These are phyloP conservation scores for Fraxinus xanthoxyloides DNA, from an alignment of 305 asterid species.

Conservation along the genomic window DNA sequence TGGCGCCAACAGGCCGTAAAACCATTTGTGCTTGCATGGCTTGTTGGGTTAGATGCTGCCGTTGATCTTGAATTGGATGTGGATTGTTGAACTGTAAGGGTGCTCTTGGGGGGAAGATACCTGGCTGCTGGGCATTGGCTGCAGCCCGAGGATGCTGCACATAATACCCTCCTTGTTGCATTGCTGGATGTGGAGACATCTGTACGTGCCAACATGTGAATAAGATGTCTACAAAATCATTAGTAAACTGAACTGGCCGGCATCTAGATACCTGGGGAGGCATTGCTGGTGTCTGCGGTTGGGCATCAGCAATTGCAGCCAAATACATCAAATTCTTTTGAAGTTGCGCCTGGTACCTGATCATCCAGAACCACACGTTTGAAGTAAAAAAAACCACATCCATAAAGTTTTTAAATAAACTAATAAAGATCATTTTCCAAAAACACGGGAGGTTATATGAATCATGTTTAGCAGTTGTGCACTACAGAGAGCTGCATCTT, in stretches of 20 bases:
- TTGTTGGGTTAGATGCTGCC: slow-evolving; percentile 36
- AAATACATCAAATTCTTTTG: slow-evolving; percentile 95
- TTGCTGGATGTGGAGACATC: slow-evolving; percentile 66
- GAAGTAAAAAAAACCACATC: neutral
- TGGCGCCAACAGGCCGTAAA: slow-evolving; percentile 47
- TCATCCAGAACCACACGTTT: slow-evolving; percentile 19
- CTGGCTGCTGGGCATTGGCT: slow-evolving; percentile 63
- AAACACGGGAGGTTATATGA: neutral
- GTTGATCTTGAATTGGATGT: slow-evolving; percentile 53
- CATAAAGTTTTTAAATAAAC: neutral
- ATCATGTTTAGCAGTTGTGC: neutral
- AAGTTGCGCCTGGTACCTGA: slow-evolving; percentile 87
- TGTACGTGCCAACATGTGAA: slow-evolving; percentile 31
- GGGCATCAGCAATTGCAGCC: slow-evolving; percentile 98
- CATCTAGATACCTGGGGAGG: slow-evolving; percentile 55
- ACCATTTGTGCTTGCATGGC: slow-evolving; percentile 43
- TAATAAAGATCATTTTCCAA: neutral
- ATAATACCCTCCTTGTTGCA: slow-evolving; percentile 78
- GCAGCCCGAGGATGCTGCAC: slow-evolving; percentile 78
- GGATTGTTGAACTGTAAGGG: slow-evolving; percentile 39
- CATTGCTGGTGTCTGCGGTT: slow-evolving; percentile 75
- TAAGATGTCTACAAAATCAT: neutral
- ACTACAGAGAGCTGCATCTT: neutral
- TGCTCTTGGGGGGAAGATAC: slow-evolving; percentile 52
- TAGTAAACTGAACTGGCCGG: neutral